Percentiles rank a stretch among this genome's conserved stretches.
phyloP scores from a whole-genome alignment of 2,329 filamentous ascomycete species.

The Verticillium longisporum region DNA sequence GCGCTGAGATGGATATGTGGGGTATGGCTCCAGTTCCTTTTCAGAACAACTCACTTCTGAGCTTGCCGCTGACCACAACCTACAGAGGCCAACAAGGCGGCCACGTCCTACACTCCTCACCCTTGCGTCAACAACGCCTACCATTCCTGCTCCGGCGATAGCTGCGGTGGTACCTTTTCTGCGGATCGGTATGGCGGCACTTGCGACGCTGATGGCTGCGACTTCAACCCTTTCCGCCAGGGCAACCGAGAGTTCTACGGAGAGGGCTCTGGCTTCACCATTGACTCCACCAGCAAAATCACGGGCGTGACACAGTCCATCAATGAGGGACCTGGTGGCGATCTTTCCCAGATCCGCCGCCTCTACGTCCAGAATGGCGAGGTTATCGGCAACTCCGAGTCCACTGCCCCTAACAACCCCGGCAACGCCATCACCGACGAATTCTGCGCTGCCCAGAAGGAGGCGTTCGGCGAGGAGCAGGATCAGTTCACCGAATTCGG shows the following conservation, averaged over 20 bases:
- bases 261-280: conserved; percentile 37
- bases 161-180: conserved; percentile 47
- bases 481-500: conserved; percentile 46
- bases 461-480: conserved; percentile 46
- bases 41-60: background rate
- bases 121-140: conserved; percentile 47
- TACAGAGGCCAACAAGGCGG: conserved; percentile 55
- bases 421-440: conserved; percentile 45
- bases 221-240: conserved; percentile 63
- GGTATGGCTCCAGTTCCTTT: conserved; percentile 16
- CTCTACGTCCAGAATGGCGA: conserved; percentile 59
- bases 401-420: conserved; percentile 26
- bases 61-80: background rate
- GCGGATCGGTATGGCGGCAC: conserved; percentile 50
- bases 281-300: conserved; percentile 53
- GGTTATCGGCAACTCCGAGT: conserved; percentile 48
- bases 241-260: conserved; percentile 60
- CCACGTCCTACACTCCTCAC: conserved; percentile 59
- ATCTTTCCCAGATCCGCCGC: conserved; percentile 54
- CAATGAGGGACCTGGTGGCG: conserved; percentile 33
- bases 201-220: conserved; percentile 65
- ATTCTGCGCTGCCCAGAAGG: conserved; percentile 55
- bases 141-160: conserved; percentile 40
- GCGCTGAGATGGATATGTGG: conserved; percentile 57
- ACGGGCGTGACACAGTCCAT: conserved; percentile 64